Base-by-base conservation (phyloP, 495 filamentous ascomycete species). In the Talaromyces borbonicus region DNA sequence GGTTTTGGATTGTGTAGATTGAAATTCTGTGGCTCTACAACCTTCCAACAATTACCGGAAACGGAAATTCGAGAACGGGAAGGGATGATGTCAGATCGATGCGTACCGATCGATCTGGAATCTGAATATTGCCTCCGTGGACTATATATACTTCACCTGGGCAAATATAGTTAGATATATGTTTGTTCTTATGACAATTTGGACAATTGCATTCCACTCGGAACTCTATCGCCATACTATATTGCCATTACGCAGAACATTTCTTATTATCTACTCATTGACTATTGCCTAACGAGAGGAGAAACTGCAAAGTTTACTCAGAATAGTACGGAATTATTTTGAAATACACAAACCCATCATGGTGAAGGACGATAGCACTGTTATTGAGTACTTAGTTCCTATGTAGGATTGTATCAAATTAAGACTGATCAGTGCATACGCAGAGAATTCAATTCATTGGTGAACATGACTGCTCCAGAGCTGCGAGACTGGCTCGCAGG, bases 371-470 rank as follows among this genome's bases (percentile, higher is more conserved):
- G 62, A 61, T 35, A 65, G 73, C 24, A 80, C 75, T 5, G 74
- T 78, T 20, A 76, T 79, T 45, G 43, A 72, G 66, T 53, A 44
- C 40, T 27, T 36, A 14, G 37, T 44, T 19, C 46, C 45, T 25
- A 41, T 40, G 37, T 47, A 50, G 50, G 61, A 50, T 32, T 54
- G 52, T 42, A 47, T 52, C 52, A 59, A 32, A 62, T 42, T 56
- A 25, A 41, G 2, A 12, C 11, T 11, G 11, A 15, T 30, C 7
- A 30, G 12, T 30, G 27, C 12, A 8, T 9, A 24, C 14, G 9
- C 54, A 81, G 77, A 36, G 78, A 84, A 58, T 85, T 83, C 63
- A 83, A 83, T 51, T 68, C 75, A 23, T 66, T 83, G 40, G 78
- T 84, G 29, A 84, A 85, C 57, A 85, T 85, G 81, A 66, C 68